phyloP scores from a whole-genome alignment of 371 early-diverging fungal species.

The Blakeslea trispora region DNA sequence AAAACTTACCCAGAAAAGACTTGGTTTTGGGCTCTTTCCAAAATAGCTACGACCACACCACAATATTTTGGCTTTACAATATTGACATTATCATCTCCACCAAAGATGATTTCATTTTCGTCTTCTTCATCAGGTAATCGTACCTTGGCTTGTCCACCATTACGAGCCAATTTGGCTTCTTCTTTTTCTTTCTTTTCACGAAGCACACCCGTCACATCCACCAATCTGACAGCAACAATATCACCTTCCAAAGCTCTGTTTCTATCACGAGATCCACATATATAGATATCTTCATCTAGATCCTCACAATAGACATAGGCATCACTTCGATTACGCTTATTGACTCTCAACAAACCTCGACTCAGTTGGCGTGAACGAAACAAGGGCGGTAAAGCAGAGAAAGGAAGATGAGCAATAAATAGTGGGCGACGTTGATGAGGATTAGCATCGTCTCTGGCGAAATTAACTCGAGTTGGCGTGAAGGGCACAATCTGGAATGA shows the following conservation, averaged over 20 bases:
- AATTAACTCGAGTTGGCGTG: constrained; percentile 55
- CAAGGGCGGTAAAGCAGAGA: constrained; percentile 55
- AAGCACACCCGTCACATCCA: constrained; percentile 70
- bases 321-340: constrained; percentile 79
- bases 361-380: constrained; percentile 50
- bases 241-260: constrained; percentile 93
- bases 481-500: constrained; percentile 43
- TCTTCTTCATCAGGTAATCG: constrained; percentile 53
- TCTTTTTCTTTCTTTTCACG: constrained; percentile 60
- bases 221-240: constrained; percentile 77
- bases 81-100: constrained; percentile 59
- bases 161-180: constrained; percentile 53
- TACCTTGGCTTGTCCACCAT: constrained; percentile 40
- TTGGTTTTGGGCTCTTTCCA: constrained; percentile 64
- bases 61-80: constrained; percentile 62
- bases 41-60: constrained; percentile 69
- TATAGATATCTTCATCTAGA: constrained; percentile 71
- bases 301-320: constrained; percentile 83
- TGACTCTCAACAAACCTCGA: constrained; percentile 81
- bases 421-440: constrained; percentile 59
- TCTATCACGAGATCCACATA: constrained; percentile 74
- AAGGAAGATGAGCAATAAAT: constrained; percentile 62
- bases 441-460: constrained; percentile 53
- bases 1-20: constrained; percentile 66
- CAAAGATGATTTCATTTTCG: constrained; percentile 54